Evolutionary conservation across 495 filamentous ascomycete genomes (phyloP).

Genomic region (Sordaria brevicollis): DNA sequence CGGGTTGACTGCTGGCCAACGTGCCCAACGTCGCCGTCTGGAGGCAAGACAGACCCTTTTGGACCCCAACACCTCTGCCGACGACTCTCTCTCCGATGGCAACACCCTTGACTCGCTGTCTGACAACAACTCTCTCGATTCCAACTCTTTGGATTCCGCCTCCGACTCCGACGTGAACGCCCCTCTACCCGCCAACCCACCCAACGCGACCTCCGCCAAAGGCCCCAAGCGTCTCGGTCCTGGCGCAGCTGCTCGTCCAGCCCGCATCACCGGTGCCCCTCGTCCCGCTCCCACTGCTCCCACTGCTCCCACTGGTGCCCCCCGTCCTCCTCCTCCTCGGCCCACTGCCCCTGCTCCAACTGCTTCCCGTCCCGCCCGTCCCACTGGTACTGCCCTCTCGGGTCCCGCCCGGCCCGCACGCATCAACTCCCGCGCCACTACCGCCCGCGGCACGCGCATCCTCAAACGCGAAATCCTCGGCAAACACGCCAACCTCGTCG

Average conservation of each 20-base stretch:
- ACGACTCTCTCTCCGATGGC: not conserved
- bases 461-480: not conserved
- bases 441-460: too few species aligned
- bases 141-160: not conserved
- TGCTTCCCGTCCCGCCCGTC: too few species aligned
- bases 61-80: not conserved
- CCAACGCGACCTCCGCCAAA: not conserved
- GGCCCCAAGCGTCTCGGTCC: not conserved
- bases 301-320: too few species aligned
- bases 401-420: too few species aligned
- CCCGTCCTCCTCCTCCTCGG: too few species aligned
- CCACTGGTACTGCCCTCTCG: too few species aligned
- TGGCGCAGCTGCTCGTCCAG: not conserved
- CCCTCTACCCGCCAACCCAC: not conserved
- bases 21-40: not conserved
- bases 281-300: too few species aligned
- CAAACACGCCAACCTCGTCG: not conserved
- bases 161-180: not conserved
- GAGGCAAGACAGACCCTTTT: not conserved
- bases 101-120: not conserved
- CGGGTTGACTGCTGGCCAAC: not conserved
- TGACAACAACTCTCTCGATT: not conserved
- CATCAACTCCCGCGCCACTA: too few species aligned
- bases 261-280: too few species aligned
- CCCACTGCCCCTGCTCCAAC: too few species aligned